phyloP scores from a whole-genome alignment of 441 rosid species.

The Euphorbia celastroides region DNA sequence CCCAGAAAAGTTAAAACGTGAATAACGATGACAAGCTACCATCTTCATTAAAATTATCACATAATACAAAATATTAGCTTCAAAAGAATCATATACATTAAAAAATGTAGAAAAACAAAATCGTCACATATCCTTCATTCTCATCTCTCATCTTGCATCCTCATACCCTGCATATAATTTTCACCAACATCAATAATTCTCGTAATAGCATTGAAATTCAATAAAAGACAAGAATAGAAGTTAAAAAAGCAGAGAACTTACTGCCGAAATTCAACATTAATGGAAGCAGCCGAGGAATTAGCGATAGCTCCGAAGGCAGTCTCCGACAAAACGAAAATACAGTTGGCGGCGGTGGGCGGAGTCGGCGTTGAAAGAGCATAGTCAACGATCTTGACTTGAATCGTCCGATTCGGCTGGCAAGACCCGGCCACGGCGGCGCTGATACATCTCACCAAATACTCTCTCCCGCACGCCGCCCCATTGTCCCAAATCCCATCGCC shows the following conservation, averaged over 20 bases:
- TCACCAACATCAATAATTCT: no score
- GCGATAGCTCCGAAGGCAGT: slow-evolving; percentile 44
- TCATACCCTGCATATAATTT: no score
- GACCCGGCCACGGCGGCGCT: slow-evolving; percentile 36
- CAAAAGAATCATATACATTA: no score
- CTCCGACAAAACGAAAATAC: slow-evolving; percentile 47
- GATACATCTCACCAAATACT: slow-evolving; percentile 52
- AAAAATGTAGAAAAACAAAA: no score
- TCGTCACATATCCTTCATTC: no score
- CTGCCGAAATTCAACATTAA: slow-evolving; percentile 56
- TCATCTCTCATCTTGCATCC: no score
- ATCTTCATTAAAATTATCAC: no score
- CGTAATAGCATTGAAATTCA: no score
- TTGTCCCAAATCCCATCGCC: slow-evolving; percentile 73
- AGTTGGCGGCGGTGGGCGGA: slow-evolving; percentile 17
- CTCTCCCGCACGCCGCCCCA: slow-evolving; percentile 61
- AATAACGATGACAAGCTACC: no score
- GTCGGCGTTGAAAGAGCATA: slow-evolving; percentile 21
- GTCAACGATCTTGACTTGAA: slow-evolving; percentile 52
- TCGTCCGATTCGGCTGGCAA: slow-evolving; percentile 32
- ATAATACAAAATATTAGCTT: no score
- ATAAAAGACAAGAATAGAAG: no score
- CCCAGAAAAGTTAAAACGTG: no score
- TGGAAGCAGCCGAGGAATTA: slow-evolving; percentile 21
- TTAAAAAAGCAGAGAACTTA: slow-evolving; percentile 16